These are phyloP conservation scores for Fraxinus ornus DNA, from an alignment of 305 asterid species.

Conservation along the genomic window DNA sequence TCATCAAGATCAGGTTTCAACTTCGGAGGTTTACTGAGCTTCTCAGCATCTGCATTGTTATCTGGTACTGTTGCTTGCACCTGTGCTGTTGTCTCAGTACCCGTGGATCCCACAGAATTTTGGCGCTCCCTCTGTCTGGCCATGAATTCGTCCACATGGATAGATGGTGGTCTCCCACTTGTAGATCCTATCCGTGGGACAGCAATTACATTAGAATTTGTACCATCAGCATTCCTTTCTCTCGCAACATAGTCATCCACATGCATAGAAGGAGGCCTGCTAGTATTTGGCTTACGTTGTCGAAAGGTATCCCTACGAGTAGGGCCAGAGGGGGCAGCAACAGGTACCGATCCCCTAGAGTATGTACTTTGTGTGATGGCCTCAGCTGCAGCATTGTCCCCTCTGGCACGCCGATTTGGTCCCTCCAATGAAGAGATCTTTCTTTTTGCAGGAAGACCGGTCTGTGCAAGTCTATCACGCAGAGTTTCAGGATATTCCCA, in stretches of 20 bases:
- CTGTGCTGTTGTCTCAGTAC: constrained; percentile 46
- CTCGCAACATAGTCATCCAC: constrained; percentile 97
- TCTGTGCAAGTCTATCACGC: constrained; percentile 73
- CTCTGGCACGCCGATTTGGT: constrained; percentile 66
- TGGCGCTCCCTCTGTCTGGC: constrained; percentile 97
- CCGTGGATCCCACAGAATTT: constrained; percentile 38
- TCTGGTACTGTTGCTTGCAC: constrained; percentile 47
- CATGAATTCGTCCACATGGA: constrained; percentile 95
- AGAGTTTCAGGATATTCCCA: constrained; percentile 97
- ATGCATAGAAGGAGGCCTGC: constrained; percentile 97
- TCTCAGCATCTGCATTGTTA: constrained; percentile 47
- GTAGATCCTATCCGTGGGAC: constrained; percentile 70
- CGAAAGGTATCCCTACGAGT: constrained; percentile 90
- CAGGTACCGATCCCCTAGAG: constrained; percentile 66
- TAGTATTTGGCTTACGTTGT: constrained; percentile 95
- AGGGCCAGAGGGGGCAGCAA: constrained; percentile 62
- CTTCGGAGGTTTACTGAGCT: constrained; percentile 49
- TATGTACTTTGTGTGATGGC: constrained; percentile 54
- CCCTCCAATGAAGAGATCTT: constrained; percentile 70
- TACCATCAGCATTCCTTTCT: constrained; percentile 84
- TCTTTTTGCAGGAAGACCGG: constrained; percentile 56
- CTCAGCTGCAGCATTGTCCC: constrained; percentile 56
- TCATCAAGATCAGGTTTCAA: constrained; percentile 77
- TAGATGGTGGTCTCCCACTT: constrained; percentile 90
- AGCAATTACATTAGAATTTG: constrained; percentile 76